Evolutionary conservation across 257 asterid species (phyloP), one percentile per base, ranked within the genome.

Genomic region (Salvia splendens): DNA sequence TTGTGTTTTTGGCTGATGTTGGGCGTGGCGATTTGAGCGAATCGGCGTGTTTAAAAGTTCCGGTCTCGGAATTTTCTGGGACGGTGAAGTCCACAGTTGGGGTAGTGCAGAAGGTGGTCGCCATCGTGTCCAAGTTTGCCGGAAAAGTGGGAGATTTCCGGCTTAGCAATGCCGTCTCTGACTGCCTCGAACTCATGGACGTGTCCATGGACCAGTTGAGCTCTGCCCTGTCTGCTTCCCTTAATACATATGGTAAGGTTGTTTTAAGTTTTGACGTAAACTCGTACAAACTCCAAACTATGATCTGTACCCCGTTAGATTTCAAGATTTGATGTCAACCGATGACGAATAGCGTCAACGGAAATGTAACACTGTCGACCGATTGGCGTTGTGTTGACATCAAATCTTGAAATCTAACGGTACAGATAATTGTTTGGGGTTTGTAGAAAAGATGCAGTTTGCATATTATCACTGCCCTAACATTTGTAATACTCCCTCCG

Each of bases 141-240:
- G 83, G 76, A 4, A 53, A 62, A 50, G 52, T 76, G 8, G 82
- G 84, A 1, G 91, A 86, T 75, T 81, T 85, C 75, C 80, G 97
- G 51, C 82, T 88, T 30, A 76, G 80, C 3, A 83, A 77, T 56
- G 95, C 97, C 67, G 60, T 86, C 24, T 61, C 73, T 4, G 96
- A 91, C 46, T 91, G 97, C 69, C 84, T 80, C 63, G 95, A 91
- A 54, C 79, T 91, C 54, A 83, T 91, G 73, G 96, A 91, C 60
- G 69, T 83, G 8, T 83, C 97, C 1, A 64, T 84, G 3, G 96
- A 91, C 69, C 89, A 86, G 60, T 54, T 91, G 48, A 76, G 64
- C 64, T 65, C 75, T 74, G 79, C 91, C 12, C 79, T 88, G 14
- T 73, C 86, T 11, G 81, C 91, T 73, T 77, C 89, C 60, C 83